These are phyloP conservation scores for Ogataea pignaliae DNA, from an alignment of 805 yeast species.

Conservation along the genomic window DNA sequence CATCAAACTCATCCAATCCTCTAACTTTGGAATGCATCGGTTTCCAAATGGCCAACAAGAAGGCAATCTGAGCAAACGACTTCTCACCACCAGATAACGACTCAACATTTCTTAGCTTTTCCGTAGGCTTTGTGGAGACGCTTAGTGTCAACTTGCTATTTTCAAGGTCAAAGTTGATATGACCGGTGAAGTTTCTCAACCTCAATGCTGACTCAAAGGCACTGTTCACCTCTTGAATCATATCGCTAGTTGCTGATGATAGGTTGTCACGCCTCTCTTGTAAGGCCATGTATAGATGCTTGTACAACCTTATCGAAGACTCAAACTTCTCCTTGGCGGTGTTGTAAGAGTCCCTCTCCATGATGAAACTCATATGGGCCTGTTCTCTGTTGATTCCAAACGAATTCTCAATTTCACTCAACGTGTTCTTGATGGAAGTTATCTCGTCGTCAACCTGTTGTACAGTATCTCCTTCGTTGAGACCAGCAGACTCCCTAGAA, in stretches of 20 bases:
- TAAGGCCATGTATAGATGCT: conserved; percentile 33
- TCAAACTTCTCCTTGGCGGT: conserved; percentile 38
- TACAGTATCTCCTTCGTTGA: conserved; percentile 36
- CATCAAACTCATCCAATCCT: conserved; percentile 96
- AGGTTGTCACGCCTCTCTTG: conserved; percentile 40
- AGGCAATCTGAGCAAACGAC: conserved; percentile 86
- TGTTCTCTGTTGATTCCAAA: conserved; percentile 55
- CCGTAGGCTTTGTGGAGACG: conserved; percentile 58
- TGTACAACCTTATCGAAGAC: conserved; percentile 28
- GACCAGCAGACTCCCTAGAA: conserved; percentile 40
- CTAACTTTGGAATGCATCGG: conserved; percentile 84
- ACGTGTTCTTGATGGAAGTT: conserved; percentile 38
- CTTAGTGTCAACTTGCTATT: conserved; percentile 48
- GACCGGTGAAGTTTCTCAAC: conserved; percentile 71
- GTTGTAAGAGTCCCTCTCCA: conserved; percentile 38
- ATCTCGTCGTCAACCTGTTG: conserved; percentile 49
- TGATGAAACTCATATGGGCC: conserved; percentile 43
- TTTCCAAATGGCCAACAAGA: conserved; percentile 86
- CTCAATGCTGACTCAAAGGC: conserved; percentile 58
- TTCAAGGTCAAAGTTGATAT: conserved; percentile 56
- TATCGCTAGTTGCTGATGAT: conserved; percentile 33
- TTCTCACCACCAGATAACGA: conserved; percentile 97
- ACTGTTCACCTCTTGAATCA: conserved; percentile 45
- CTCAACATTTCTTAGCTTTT: conserved; percentile 61
- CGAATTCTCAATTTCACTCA: conserved; percentile 47